Evolutionary conservation across 352 stramenopile species (phyloP), one percentile per base, ranked within the genome.

Genomic region (Pythium coloratum): DNA sequence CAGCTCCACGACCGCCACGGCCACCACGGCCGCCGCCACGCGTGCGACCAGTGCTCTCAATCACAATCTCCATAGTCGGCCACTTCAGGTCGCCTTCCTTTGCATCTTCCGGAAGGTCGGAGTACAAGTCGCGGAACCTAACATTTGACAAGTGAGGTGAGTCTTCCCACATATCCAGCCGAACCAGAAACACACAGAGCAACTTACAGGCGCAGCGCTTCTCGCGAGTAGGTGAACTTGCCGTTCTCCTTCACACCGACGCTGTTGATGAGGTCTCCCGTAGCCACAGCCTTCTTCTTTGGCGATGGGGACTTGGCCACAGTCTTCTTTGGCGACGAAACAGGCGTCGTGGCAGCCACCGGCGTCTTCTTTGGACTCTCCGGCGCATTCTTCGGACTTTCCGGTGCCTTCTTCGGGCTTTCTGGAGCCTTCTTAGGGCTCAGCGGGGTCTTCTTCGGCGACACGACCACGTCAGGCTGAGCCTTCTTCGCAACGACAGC

Each of bases 41-140:
- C 16, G 67, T 42, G 38, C 62, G 62, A 14, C 62, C 64, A 62
- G 62, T 66, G 26, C 66, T 65, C 34, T 81, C 75, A 2, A 30
- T 72, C 13, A 64, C 38, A 14, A 81, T 64, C 24, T 81, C 75
- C 75, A 81, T 81, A 6, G 71, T 66, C 2, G 73, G 71, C 75
- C 75, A 81, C 62, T 69, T 66, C 42, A 64, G 38, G 20, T 71
- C 65, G 6, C 58, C 28, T 47, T 61, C 62, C 54, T 71, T 55
- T 3, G 55, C 44, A 38, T 67, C 59, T 0, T 65, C 62, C 10
- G 75, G 75, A 14, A 81, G 56, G 24, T 75, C 69, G 0, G 55
- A 56, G 63, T 74, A 78, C 51, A 77, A 62, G 2, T 75, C 65
- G 18, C 72, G 68, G 62, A 81, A 79, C 16, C 66, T 76, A 59